Base-by-base conservation (phyloP, 2,329 filamentous ascomycete species). In the Fusarium dlaminii region DNA sequence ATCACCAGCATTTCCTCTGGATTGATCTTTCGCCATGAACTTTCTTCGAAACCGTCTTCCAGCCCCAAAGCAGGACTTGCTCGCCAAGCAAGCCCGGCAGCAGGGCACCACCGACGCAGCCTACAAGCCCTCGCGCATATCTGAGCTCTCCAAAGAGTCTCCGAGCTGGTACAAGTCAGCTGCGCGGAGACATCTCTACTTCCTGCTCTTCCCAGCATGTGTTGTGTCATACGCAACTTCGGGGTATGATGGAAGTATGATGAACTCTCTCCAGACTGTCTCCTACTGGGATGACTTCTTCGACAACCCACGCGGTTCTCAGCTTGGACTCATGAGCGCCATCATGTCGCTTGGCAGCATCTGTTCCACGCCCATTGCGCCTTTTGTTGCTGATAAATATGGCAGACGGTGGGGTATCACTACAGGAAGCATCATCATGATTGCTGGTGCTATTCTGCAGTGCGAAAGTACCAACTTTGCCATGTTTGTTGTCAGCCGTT, bases 401-500 rank as follows among this genome's bases (percentile, higher is more conserved):
- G 82, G 82, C 0, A 65, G 82, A 24, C 74, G 79, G 11, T 77
- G 75, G 72, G 80, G 76, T 20, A 81, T 83, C 24, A 78, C 78
- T 6, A 70, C 78, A 0, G 81, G 81, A 1, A 79, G 76, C 24
- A 66, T 79, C 1, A 80, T 83, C 20, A 81, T 81, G 74, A 79
- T 81, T 34, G 43, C 75, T 7, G 81, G 81, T 17, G 80, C 78
- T 1, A 72, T 80, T 22, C 34, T 84, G 1, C 82, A 83, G 57
- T 78, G 78, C 13, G 77, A 76, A 39, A 78, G 78, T 30, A 59
- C 65, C 29, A 79, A 77, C 43, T 75, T 81, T 66, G 87, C 80
- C 56, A 89, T 89, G 87, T 90, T 89, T 74, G 83, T 90, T 40
- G 81, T 87, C 12, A 84, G 86, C 30, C 84, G 88, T 63, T 86